Base-by-base conservation (phyloP, 2,329 filamentous ascomycete genomes). In the Arthrobotrys musiformis region DNA sequence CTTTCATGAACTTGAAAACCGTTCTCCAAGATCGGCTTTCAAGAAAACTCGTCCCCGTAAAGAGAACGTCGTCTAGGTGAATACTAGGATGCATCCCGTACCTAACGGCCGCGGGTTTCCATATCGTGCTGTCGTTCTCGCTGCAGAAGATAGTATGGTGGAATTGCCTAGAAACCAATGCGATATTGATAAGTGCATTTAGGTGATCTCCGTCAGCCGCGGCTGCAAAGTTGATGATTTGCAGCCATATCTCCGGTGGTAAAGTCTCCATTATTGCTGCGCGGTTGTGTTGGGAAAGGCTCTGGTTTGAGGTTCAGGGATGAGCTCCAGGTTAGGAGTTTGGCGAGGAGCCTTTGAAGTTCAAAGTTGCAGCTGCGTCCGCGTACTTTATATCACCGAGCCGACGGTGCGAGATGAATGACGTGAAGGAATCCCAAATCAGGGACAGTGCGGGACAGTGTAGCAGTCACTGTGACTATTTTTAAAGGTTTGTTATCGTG, bases 131-230 rank as follows among this genome's bases (percentile, higher is more conserved):
- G 60, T 81, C 80, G 44, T 80, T 80, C 64, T 80, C 79, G 50
- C 64, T 54, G 74, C 80, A 81, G 37, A 81, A 81, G 22, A 81
- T 70, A 6, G 79, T 72, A 50, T 81, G 80, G 64, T 81, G 78
- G 22, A 81, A 79, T 50, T 63, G 33, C 19, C 64, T 73, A 60
- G 80, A 81, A 6, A 80, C 79, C 17, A 74, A 60, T 33, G 80
- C 75, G 24, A 81, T 62, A 26, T 78, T 80, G 56, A 80, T 76
- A 15, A 81, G 78, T 19, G 54, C 61, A 26, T 78, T 67, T 17
- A 72, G 35, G 15, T 67, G 74, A 2, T 77, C 52, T 24, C 46
- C 35, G 28, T 72, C 54, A 26, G 30, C 46, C 11, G 56, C 56
- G 13, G 68, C 44, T 42, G 74, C 74, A 40, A 73, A 78, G 61